Evolutionary conservation across 148 eudicot genomes (phyloP).

Genomic region (Rhododendron ferrugineum): DNA sequence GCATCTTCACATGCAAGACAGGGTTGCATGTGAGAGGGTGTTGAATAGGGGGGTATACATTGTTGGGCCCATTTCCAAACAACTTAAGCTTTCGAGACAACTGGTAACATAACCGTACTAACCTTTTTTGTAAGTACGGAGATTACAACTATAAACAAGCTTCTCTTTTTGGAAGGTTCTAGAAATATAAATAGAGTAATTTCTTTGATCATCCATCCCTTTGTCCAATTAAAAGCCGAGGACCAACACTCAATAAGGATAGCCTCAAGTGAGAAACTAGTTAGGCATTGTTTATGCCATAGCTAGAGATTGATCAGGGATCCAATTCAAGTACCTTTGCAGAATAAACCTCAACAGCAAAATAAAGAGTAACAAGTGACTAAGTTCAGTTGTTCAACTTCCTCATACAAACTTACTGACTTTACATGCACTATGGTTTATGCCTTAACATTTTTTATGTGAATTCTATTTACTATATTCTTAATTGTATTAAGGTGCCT

Average conservation of each 20-base stretch:
- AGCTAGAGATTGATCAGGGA: background rate
- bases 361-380: background rate
- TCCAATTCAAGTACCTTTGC: background rate
- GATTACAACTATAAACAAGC: background rate
- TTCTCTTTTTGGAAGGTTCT: background rate
- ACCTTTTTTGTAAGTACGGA: background rate
- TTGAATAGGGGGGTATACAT: background rate
- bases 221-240: background rate
- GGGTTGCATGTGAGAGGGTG: background rate
- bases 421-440: background rate
- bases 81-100: no score
- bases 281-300: background rate
- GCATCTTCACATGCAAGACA: background rate
- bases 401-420: background rate
- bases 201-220: background rate
- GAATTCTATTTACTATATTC: no score
- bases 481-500: no score
- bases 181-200: background rate
- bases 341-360: background rate
- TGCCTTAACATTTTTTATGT: no score
- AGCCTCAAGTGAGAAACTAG: background rate
- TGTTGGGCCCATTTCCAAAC: background rate
- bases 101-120: background rate
- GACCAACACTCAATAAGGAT: background rate
- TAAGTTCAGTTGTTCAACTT: background rate